A percentile compares a stretch with the other conserved stretches of the same genome.
phyloP scores from a whole-genome alignment of 192 early-diverging fungal species.

The Backusella macrospora region DNA sequence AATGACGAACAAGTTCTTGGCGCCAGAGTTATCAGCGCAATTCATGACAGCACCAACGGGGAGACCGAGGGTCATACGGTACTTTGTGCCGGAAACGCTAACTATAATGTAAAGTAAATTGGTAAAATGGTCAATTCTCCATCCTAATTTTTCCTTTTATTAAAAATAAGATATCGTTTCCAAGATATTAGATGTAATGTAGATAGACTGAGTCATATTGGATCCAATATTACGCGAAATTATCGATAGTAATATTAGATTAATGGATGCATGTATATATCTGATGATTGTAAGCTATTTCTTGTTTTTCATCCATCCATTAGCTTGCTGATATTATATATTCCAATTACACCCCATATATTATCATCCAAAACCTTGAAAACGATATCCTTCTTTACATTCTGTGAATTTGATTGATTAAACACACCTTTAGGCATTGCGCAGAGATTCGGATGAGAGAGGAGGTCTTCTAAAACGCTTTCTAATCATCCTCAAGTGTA shows the following conservation, averaged over 20 bases:
- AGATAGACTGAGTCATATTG: neutral
- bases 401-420: neutral
- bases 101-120: slow-evolving; percentile 34
- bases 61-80: slow-evolving; percentile 99
- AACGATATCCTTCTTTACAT: neutral
- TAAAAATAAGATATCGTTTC: neutral
- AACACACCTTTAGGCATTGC: slow-evolving; percentile 26
- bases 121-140: neutral
- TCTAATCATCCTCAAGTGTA: neutral
- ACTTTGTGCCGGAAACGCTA: slow-evolving; percentile 90
- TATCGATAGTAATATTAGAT: neutral
- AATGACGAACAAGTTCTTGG: slow-evolving; percentile 99
- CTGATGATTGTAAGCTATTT: neutral
- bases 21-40: slow-evolving; percentile 99
- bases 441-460: slow-evolving; percentile 26
- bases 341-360: neutral
- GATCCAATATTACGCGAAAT: neutral
- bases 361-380: neutral
- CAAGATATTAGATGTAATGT: neutral
- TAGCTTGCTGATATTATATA: neutral
- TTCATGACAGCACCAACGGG: slow-evolving; percentile 95
- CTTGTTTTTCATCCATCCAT: neutral
- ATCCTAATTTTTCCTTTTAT: neutral
- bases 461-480: slow-evolving; percentile 8
- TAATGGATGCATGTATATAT: neutral